Evolutionary conservation across 805 yeast species (phyloP).

Genomic region (Candida pseudofarinosa): DNA sequence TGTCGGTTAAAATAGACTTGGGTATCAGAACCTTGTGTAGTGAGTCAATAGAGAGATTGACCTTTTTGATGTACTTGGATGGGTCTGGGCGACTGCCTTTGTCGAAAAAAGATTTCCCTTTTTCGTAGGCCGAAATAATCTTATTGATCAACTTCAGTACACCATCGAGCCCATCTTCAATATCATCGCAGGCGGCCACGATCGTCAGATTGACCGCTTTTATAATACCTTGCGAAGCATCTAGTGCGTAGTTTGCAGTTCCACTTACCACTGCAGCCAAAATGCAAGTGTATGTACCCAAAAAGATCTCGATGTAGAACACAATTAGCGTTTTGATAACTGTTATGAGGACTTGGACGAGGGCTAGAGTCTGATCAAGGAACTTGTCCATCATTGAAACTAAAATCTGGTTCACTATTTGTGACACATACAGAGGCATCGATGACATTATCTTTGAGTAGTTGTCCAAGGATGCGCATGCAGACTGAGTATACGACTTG

Average conservation of each 20-base stretch:
- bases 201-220: conserved; percentile 59
- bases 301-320: conserved; percentile 64
- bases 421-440: conserved; percentile 53
- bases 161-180: conserved; percentile 64
- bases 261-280: conserved; percentile 71
- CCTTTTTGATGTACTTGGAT: conserved; percentile 34
- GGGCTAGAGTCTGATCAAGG: conserved; percentile 41
- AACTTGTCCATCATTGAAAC: conserved; percentile 45
- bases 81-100: conserved; percentile 28
- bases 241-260: conserved; percentile 65
- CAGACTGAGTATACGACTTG: conserved; percentile 22
- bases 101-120: conserved; percentile 52
- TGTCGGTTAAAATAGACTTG: conserved; percentile 51
- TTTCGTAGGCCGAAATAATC: conserved; percentile 46
- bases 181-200: conserved; percentile 47
- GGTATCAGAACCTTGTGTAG: conserved; percentile 64
- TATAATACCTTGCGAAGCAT: conserved; percentile 64
- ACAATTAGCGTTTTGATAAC: conserved; percentile 56
- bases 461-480: conserved; percentile 48
- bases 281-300: conserved; percentile 87
- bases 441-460: conserved; percentile 29
- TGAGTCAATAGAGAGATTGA: conserved; percentile 55
- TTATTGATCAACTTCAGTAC: conserved; percentile 56
- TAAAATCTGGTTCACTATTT: conserved; percentile 50
- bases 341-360: conserved; percentile 46